Evolutionary conservation across 169 alveolate species (phyloP), one percentile per base, ranked within the genome.

Genomic region (Plasmodium coatneyi): DNA sequence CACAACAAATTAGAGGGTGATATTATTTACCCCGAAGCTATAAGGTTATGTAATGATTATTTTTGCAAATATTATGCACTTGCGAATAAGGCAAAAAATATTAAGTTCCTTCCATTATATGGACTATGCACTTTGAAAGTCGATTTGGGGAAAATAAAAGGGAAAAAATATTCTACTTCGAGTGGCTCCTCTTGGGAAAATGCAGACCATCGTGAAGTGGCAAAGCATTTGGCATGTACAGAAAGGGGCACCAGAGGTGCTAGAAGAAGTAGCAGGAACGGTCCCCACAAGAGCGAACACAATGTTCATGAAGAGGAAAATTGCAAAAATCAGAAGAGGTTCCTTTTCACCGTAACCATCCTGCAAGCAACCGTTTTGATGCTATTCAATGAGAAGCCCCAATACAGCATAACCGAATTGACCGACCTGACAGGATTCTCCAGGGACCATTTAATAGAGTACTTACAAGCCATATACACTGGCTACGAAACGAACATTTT

Each of bases 61-160:
- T 87, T 87, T 87, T 46, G 70, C 71, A 22, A 78, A 87, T 87
- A 43, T 87, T 87, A 87, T 28, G 71, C 71, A 46, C 28, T 32
- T 32, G 66, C 32, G 14, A 87, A 87, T 66, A 87, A 87, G n/a
- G 56, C 93, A 6, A 87, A 72, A 79, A 87, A 76, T 60, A 87
- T 87, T 43, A 30, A 34, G 9, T 87, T 87, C 72, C 82, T 87
- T 60, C 93, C 93, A 22, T 25, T 60, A 34, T 87, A 60, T n/a
- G 93, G 93, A 16, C 71, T 87, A 36, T 87, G 93, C 41, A 79
- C 82, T 32, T 43, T 87, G 30, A 87, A 80, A 80, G 89, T 87
- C 39, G 49, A 87, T 79, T 87, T 87, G 9, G 71, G 43, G 39
- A 87, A 36, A 43, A 28, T 87, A 22, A 60, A 56, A 22, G 72